Evolutionary conservation across 257 asterid species (phyloP).

Genomic region (Solanum sitiens): DNA sequence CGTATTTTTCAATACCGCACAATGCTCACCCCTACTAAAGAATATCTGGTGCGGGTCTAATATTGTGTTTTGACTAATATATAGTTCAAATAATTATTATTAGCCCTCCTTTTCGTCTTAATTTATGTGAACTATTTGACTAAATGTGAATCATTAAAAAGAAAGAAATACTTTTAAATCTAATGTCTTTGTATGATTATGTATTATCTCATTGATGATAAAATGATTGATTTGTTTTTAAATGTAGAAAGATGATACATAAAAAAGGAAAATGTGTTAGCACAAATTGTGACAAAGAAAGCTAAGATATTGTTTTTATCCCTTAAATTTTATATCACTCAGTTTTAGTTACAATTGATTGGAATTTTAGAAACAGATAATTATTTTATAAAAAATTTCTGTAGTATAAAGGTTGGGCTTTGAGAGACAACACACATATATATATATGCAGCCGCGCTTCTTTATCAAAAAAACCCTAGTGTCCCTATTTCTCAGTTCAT

Average conservation of each 20-base stretch:
- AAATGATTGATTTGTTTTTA: neutral
- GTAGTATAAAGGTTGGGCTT: neutral
- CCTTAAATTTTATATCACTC: neutral
- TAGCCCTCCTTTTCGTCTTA: neutral
- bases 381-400: neutral
- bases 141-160: neutral
- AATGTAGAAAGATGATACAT: neutral
- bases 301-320: neutral
- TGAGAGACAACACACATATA: neutral
- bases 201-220: neutral
- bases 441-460: neutral
- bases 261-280: neutral
- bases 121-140: neutral
- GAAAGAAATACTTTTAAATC: neutral
- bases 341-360: neutral
- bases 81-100: neutral
- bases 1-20: too few relatives aligned
- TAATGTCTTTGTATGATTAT: neutral
- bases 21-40: too few relatives aligned
- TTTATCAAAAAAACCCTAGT: constrained; percentile 1
- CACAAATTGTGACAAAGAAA: neutral
- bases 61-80: neutral
- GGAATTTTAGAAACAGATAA: neutral
- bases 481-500: neutral
- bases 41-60: neutral